phyloP scores from a whole-genome alignment of 1,139 yeast species.

The Hyphopichia wangnamkhiaoensis region DNA sequence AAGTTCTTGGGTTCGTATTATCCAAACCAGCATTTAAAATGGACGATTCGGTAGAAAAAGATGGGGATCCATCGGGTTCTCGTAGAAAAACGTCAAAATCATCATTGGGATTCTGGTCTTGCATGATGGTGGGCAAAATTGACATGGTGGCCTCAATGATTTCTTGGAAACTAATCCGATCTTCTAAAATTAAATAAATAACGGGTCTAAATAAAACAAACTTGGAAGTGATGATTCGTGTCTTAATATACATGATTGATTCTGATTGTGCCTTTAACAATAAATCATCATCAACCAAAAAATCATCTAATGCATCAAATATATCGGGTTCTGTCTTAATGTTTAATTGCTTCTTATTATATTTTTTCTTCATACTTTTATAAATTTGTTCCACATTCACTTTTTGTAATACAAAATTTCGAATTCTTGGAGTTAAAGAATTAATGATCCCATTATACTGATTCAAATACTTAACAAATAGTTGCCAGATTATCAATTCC shows the following conservation, averaged over 20 bases:
- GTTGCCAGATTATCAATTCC: slow-evolving; percentile 26
- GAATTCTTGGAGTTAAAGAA: slow-evolving; percentile 34
- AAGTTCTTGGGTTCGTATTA: not conserved
- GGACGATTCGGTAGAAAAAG: slow-evolving; percentile 1
- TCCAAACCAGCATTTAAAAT: not conserved
- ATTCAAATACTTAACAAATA: slow-evolving; percentile 36
- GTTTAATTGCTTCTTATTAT: slow-evolving; percentile 16
- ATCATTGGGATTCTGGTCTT: not conserved
- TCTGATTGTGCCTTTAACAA: slow-evolving; percentile 40
- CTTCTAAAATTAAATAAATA: slow-evolving; percentile 35
- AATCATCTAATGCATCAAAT: slow-evolving; percentile 32
- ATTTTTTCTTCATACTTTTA: slow-evolving; percentile 28
- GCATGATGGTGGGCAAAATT: slow-evolving; percentile 11
- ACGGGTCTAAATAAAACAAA: slow-evolving; percentile 37
- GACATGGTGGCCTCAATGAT: slow-evolving; percentile 25
- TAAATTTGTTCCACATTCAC: slow-evolving; percentile 35
- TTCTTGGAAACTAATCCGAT: slow-evolving; percentile 26
- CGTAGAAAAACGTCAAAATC: not conserved
- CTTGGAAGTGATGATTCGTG: slow-evolving; percentile 37
- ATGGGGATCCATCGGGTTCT: slow-evolving; percentile 1
- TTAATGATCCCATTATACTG: slow-evolving; percentile 45
- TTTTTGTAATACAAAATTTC: slow-evolving; percentile 37
- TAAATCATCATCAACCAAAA: slow-evolving; percentile 36
- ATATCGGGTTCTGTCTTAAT: slow-evolving; percentile 13
- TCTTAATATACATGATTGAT: slow-evolving; percentile 41